These are phyloP conservation scores for Arthonia radiata DNA, from an alignment of 495 filamentous ascomycete species.

Conservation along the genomic window DNA sequence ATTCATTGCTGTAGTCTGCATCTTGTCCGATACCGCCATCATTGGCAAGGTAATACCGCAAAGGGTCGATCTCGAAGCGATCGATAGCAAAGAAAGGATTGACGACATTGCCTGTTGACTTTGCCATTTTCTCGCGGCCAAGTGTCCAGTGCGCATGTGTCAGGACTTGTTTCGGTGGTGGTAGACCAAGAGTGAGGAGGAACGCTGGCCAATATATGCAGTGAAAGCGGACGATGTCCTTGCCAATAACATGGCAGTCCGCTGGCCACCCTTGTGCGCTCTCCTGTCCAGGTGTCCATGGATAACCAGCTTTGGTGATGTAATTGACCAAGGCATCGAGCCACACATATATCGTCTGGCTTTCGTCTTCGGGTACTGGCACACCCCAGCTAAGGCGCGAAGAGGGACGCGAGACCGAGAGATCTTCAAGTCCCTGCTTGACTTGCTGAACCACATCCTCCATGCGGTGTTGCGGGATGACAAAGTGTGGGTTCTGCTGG, in stretches of 20 bases:
- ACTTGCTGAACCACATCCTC: constrained; percentile 44
- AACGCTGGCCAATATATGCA: constrained; percentile 96
- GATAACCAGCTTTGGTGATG: constrained; percentile 66
- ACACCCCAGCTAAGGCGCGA: constrained; percentile 75
- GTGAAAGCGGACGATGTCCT: constrained; percentile 91
- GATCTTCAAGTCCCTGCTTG: constrained; percentile 45
- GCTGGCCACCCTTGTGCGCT: constrained; percentile 55
- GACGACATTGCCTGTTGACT: constrained; percentile 81
- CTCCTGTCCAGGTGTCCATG: constrained; percentile 41
- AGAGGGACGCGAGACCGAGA: constrained; percentile 67
- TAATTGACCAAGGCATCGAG: constrained; percentile 91
- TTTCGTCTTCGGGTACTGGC: constrained; percentile 55
- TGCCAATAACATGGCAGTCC: constrained; percentile 77
- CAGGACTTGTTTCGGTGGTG: constrained; percentile 57
- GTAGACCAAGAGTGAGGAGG: constrained; percentile 66
- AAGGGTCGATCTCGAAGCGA: constrained; percentile 61
- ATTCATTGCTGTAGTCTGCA: constrained; percentile 57
- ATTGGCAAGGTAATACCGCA: constrained; percentile 67
- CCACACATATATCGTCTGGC: constrained; percentile 95
- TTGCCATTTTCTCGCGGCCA: constrained; percentile 76
- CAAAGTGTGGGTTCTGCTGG: constrained; percentile 38
- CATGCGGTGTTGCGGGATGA: constrained; percentile 42
- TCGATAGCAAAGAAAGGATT: constrained; percentile 85
- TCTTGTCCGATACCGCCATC: constrained; percentile 54
- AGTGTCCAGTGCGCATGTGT: constrained; percentile 93